phyloP scores from a whole-genome alignment of 495 filamentous ascomycete genomes.

The Aspergillus coremiiformis region DNA sequence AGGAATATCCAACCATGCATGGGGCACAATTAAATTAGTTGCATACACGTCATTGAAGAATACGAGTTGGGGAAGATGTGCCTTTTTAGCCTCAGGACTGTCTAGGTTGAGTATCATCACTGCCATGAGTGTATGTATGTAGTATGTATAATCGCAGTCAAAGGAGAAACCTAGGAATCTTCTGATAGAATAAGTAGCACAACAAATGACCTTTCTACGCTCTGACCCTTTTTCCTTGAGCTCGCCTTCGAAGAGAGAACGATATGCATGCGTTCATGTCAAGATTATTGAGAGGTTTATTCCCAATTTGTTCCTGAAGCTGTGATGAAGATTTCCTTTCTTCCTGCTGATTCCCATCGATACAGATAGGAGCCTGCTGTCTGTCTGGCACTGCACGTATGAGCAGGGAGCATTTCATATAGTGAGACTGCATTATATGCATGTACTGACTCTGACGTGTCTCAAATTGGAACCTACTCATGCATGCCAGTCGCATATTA shows the following conservation, averaged over 20 bases:
- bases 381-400: too few species aligned
- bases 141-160: too few species aligned
- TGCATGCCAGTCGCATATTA: too few species aligned
- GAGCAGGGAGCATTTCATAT: too few species aligned
- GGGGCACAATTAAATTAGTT: background rate
- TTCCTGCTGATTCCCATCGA: too few species aligned
- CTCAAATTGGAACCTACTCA: too few species aligned
- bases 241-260: background rate
- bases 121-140: background rate
- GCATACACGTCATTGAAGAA: background rate
- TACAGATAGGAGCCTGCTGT: too few species aligned
- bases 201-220: background rate
- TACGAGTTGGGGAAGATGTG: background rate
- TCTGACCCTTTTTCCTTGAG: background rate
- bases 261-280: background rate
- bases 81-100: background rate
- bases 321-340: too few species aligned
- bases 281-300: background rate
- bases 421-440: too few species aligned
- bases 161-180: background rate
- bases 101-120: background rate
- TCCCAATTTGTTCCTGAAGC: background rate
- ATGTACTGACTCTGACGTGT: too few species aligned
- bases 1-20: background rate
- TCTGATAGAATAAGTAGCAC: background rate